Conservation (phyloP, 2,329 filamentous ascomycete species). For the Sporothrix euskadiensis region DNA sequence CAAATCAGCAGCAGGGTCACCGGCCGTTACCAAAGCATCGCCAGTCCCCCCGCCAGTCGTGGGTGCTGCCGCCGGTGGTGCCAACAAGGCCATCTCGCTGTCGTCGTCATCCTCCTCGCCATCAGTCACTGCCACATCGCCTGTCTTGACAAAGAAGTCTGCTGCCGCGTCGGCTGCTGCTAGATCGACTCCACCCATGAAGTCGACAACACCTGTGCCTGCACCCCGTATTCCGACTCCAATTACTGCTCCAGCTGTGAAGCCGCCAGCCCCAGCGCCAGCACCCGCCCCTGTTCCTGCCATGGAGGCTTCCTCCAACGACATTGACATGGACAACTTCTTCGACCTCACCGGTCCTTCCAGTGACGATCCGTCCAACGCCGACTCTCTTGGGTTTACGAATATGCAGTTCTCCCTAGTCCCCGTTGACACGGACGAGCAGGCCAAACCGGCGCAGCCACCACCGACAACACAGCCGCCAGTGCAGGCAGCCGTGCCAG, state of each 20-base stretch:
- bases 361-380: conserved; percentile 32
- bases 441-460: conserved; percentile 28
- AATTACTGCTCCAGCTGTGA: conserved; percentile 32
- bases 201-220: conserved; percentile 27
- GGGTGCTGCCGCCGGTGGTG: conserved; percentile 23
- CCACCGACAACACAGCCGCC: background rate
- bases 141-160: conserved; percentile 33
- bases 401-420: conserved; percentile 59
- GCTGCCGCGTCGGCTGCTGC: background rate
- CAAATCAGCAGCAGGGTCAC: conserved; percentile 26
- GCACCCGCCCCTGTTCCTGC: conserved; percentile 32
- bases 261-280: background rate
- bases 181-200: conserved; percentile 7
- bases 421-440: conserved; percentile 38
- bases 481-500: conserved; percentile 29
- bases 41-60: conserved; percentile 15
- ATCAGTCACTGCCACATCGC: conserved; percentile 29
- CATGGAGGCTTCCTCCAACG: conserved; percentile 28
- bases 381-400: conserved; percentile 53
- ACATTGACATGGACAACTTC: conserved; percentile 28
- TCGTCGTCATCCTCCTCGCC: conserved; percentile 29
- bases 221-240: conserved; percentile 33
- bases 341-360: conserved; percentile 29
- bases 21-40: conserved; percentile 30
- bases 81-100: conserved; percentile 30